Percentiles rank a stretch among this genome's conserved stretches.
These are phyloP conservation scores for Penicillium lagena DNA, from an alignment of 495 filamentous ascomycete genomes.

Conservation along the genomic window DNA sequence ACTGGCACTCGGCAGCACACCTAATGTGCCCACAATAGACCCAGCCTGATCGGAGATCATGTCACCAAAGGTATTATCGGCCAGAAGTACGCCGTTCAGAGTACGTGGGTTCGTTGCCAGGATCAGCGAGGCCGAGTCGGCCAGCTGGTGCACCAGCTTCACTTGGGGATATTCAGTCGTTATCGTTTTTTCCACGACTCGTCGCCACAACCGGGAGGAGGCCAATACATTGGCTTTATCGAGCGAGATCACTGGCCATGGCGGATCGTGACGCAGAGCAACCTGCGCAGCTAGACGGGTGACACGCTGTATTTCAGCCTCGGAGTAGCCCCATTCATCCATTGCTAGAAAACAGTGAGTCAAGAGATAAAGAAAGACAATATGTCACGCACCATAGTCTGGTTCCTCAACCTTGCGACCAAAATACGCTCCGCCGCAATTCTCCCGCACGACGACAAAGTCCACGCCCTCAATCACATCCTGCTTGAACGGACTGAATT, in stretches of 20 bases:
- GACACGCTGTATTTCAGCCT: constrained; percentile 41
- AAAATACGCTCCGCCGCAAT: constrained; percentile 49
- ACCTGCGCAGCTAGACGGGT: constrained; percentile 40
- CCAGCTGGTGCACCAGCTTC: constrained; percentile 39
- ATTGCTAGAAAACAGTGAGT: constrained; percentile 19
- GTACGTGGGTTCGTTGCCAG: constrained; percentile 41
- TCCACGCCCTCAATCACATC: constrained; percentile 42
- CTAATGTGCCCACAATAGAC: constrained; percentile 41
- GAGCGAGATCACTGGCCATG: constrained; percentile 37
- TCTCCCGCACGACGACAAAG: constrained; percentile 45
- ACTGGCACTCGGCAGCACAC: constrained; percentile 44
- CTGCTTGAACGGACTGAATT: constrained; percentile 38
- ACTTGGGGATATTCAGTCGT: constrained; percentile 41
- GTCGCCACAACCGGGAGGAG: constrained; percentile 42
- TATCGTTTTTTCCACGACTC: constrained; percentile 39
- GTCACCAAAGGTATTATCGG: constrained; percentile 48
- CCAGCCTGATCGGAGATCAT: constrained; percentile 47
- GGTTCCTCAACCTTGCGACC: constrained; percentile 41
- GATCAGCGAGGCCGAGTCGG: constrained; percentile 43
- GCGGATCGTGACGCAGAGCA: constrained; percentile 37
- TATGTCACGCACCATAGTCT: constrained; percentile 27
- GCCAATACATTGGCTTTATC: constrained; percentile 50
- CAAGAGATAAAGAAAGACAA: background rate
- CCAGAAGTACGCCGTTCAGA: constrained; percentile 43
- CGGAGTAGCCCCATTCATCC: constrained; percentile 43